Conservation (phyloP, 164 flowering plant species). For the Saururus chinensis region DNA sequence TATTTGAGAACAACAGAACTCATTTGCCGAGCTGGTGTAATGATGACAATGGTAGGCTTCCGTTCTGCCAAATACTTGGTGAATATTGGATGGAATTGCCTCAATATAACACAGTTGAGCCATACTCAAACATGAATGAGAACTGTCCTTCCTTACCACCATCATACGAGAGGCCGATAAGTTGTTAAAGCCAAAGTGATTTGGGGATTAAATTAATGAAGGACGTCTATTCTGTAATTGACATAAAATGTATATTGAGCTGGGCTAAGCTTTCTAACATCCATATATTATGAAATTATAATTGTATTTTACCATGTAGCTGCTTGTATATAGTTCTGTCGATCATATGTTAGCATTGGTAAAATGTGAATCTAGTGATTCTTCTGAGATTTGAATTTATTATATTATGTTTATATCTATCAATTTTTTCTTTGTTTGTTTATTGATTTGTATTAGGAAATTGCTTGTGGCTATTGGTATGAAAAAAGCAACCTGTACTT, state of each 20-base stretch:
- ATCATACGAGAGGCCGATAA: constrained; percentile 57
- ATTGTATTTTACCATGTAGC: background rate
- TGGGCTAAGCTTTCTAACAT: background rate
- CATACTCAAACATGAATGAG: constrained; percentile 90
- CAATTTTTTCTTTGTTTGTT: too few relatives aligned
- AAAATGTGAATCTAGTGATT: background rate
- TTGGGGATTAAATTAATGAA: background rate
- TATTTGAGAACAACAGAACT: constrained; percentile 77
- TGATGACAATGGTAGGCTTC: constrained; percentile 33
- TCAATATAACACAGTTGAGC: constrained; percentile 69
- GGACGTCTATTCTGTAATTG: background rate
- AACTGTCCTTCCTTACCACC: constrained; percentile 95
- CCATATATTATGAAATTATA: background rate
- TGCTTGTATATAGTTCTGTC: background rate
- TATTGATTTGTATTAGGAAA: too few relatives aligned
- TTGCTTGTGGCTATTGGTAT: too few relatives aligned
- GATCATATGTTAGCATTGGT: too few relatives aligned
- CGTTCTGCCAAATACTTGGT: constrained; percentile 96
- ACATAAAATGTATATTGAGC: background rate
- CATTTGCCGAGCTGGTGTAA: constrained; percentile 90
- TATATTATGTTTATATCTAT: too few relatives aligned
- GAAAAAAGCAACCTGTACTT: too few relatives aligned
- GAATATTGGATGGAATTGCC: constrained; percentile 94
- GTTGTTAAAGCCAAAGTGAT: constrained; percentile 31
- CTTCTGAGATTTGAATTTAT: too few relatives aligned